Evolutionary conservation across 805 yeast species (phyloP).

Genomic region (Gaillardinia entomophila): DNA sequence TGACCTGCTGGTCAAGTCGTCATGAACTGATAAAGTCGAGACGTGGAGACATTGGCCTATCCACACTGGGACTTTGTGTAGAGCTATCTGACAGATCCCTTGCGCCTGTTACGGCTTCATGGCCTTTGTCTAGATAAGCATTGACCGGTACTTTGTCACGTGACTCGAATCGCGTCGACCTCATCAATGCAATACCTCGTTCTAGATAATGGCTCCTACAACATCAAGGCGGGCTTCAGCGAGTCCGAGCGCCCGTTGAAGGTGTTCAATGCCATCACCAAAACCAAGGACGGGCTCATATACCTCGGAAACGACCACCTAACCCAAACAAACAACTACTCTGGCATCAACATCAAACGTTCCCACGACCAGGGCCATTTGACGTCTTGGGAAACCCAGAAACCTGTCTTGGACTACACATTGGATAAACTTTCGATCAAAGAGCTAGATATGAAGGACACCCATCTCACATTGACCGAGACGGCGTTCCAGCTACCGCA

Average conservation of each 20-base stretch:
- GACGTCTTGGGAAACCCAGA: constrained; percentile 86
- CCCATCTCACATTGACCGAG: constrained; percentile 69
- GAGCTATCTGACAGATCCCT: too few species aligned
- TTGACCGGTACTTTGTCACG: too few species aligned
- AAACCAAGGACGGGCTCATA: constrained; percentile 68
- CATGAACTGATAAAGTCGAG: too few species aligned
- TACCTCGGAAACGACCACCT: constrained; percentile 68
- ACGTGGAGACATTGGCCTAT: too few species aligned
- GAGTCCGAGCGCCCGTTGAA: constrained; percentile 31
- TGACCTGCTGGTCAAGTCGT: too few species aligned
- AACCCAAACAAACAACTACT: constrained; percentile 58
- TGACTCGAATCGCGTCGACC: too few species aligned
- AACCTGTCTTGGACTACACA: constrained; percentile 84
- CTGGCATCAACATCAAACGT: constrained; percentile 67
- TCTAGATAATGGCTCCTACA: constrained; percentile 87
- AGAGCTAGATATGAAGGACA: constrained; percentile 37
- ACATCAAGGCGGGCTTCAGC: constrained; percentile 49
- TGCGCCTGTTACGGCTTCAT: too few species aligned
- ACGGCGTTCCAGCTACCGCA: constrained; percentile 78
- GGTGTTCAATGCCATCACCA: constrained; percentile 65
- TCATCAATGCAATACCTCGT: constrained; percentile 42
- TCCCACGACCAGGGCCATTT: constrained; percentile 78
- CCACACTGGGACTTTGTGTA: too few species aligned
- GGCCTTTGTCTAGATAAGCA: too few species aligned
- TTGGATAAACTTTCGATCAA: constrained; percentile 38